Conservation (phyloP, 2,329 filamentous ascomycete genomes). For the Xylaria sp. region DNA sequence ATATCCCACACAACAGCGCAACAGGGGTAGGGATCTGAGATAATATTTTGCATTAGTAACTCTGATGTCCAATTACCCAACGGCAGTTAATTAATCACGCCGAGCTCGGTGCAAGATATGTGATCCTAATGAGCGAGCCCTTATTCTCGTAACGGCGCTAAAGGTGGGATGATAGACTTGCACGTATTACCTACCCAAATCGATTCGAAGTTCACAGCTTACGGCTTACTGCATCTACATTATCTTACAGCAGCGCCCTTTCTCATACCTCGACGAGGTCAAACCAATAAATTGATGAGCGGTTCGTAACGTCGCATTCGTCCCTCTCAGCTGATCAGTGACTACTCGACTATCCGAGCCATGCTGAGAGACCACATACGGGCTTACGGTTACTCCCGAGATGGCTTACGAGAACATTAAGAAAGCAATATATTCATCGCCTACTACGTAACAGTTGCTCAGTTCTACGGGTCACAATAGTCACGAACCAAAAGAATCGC, state of each 20-base stretch:
- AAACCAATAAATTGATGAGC: not conserved
- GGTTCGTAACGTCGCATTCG: not conserved
- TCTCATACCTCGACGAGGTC: not conserved
- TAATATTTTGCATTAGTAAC: not conserved
- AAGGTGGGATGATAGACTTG: slow-evolving; percentile 1
- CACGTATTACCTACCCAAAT: not conserved
- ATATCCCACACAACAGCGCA: not conserved
- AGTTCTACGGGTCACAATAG: not conserved
- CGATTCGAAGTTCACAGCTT: not conserved
- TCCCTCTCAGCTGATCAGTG: not conserved
- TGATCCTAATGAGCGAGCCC: not conserved
- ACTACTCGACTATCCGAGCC: not conserved
- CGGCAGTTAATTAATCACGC: not conserved
- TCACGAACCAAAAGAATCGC: not conserved
- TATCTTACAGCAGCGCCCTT: no score
- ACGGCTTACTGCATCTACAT: not conserved
- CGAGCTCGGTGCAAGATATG: not conserved
- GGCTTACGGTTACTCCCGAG: not conserved
- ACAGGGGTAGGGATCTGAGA: not conserved
- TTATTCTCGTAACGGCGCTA: not conserved
- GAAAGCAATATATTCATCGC: not conserved
- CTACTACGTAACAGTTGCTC: not conserved
- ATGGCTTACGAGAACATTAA: slow-evolving; percentile 19
- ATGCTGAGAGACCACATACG: not conserved
- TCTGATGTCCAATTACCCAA: not conserved